Evolutionary conservation across 352 stramenopile genomes (phyloP), one percentile per base, ranked within the genome.

Genomic region (Phytophthora sansomeana): DNA sequence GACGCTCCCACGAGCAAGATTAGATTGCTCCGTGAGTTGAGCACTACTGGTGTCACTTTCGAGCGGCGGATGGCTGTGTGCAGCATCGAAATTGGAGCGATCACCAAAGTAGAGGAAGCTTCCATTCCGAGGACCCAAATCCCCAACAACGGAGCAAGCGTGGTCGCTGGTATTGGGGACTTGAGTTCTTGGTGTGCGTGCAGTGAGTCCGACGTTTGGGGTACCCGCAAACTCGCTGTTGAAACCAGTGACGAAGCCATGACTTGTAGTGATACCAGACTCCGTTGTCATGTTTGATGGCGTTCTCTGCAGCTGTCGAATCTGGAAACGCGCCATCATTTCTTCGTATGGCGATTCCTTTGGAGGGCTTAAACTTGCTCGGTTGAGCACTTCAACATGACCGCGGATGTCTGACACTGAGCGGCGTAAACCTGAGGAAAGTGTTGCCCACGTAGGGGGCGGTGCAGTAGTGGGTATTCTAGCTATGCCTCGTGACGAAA

Each of bases 271-370:
- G 19, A n/a, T 47, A 5, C 41, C 41, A n/a, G 8, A n/a, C 13
- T 75, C 59, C n/a, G 58, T 60, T 21, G 64, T 57, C 47, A 44
- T 58, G 1, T 11, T 62, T 1, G 65, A 72, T 1, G 70, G 49
- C 1, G 50, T 53, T 3, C 60, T 61, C 39, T 70, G 58, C 16
- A 81, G n/a, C 30, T 69, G 63, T 10, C 78, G 72, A 26, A 87
- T 74, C 60, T 87, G 75, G 59, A 87, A 87, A 4, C 78, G 75
- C 19, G 58, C 53, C 69, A 87, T 79, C 75, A 87, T 84, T 55
- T 87, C 75, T 1, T 74, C 64, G 59, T 87, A 84, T 6, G 58
- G 65, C 4, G 65, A 57, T 29, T 73, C 65, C 5, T 26, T 68
- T 44, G 58, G 24, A 1, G 32, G 21, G 9, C 32, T 38, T 3